Base-by-base conservation (phyloP, 1,284 basidiomycete species). In the Naganishia albida region DNA sequence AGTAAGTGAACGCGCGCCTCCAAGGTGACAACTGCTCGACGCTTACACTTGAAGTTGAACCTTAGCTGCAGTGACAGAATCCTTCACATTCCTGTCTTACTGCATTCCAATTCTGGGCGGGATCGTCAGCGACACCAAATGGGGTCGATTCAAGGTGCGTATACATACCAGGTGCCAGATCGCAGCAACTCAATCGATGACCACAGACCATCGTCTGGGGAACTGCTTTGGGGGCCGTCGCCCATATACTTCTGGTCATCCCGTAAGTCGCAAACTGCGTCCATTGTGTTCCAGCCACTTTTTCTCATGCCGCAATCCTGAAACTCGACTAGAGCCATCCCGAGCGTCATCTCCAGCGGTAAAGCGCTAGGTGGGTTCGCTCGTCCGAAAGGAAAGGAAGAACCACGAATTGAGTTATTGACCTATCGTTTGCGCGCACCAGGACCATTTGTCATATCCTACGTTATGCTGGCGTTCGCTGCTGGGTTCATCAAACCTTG, bases 101-200 rank as follows among this genome's bases (percentile, higher is more conserved):
- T 64, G 72, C 28, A 69, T 75, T 49, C 74, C 75, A 4, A 75
- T 78, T 63, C 67, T 71, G 18, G 76, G 77, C 55, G 76, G 73
- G 63, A 89, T 86, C 72, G 80, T 91, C 49, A 87, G 89, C n/a
- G 88, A 90, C 73, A 85, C 87, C 12, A 82, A 85, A 59, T 86
- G 83, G 82, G 89, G 88, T 46, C 85, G 88, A 23, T 90, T 84
- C 82, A 88, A 88, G 50, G 50, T 52, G 18, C 30, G 38, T 34
- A 3, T 20, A 12, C n/a, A 16, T 2, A 38, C 16, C 13, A 34
- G 28, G 28, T 8, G 3, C 3, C 20, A 8, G 16, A n/a, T 2
- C 23, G n/a, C n/a, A n/a, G 20, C 50, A 8, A 7, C 13, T 30
- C 25, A 52, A 8, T n/a, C 64, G 78, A 79, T 42, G 46, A 43